phyloP scores from a whole-genome alignment of 2,329 filamentous ascomycete species.

The Nemania bipapillata region DNA sequence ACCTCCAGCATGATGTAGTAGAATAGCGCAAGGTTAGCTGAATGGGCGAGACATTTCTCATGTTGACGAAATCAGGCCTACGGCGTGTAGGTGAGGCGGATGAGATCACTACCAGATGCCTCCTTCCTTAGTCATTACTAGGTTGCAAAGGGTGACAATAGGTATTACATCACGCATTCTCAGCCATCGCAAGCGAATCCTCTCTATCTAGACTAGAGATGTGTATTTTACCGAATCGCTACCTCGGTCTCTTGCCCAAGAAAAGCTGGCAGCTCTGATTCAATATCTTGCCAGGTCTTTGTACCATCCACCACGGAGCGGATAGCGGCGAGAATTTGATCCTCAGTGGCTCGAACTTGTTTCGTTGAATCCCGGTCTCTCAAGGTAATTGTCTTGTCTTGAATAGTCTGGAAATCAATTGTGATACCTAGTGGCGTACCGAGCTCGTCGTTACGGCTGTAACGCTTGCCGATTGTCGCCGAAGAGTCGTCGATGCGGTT shows the following conservation, averaged over 20 bases:
- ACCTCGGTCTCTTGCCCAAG: constrained; percentile 75
- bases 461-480: constrained; percentile 93
- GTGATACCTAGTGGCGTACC: constrained; percentile 95
- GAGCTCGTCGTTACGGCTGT: constrained; percentile 93
- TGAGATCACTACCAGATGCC: neutral
- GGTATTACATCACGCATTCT: neutral
- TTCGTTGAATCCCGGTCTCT: constrained; percentile 90
- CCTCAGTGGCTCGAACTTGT: constrained; percentile 86
- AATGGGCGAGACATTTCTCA: neutral
- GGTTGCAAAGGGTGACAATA: neutral
- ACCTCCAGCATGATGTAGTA: neutral
- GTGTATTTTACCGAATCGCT: constrained; percentile 18
- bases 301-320: constrained; percentile 60
- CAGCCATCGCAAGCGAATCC: neutral
- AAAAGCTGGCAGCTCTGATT: constrained; percentile 83
- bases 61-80: neutral
- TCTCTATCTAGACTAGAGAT: neutral
- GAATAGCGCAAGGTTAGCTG: neutral
- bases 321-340: constrained; percentile 79
- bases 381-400: constrained; percentile 87
- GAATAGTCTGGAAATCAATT: constrained; percentile 92
- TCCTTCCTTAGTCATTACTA: neutral
- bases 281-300: constrained; percentile 75
- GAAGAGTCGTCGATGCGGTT: constrained; percentile 90
- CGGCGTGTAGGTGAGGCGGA: neutral